Evolutionary conservation across 2,329 filamentous ascomycete genomes (phyloP), one percentile per base, ranked within the genome.

Genomic region (Neodidymelliopsis sp.): DNA sequence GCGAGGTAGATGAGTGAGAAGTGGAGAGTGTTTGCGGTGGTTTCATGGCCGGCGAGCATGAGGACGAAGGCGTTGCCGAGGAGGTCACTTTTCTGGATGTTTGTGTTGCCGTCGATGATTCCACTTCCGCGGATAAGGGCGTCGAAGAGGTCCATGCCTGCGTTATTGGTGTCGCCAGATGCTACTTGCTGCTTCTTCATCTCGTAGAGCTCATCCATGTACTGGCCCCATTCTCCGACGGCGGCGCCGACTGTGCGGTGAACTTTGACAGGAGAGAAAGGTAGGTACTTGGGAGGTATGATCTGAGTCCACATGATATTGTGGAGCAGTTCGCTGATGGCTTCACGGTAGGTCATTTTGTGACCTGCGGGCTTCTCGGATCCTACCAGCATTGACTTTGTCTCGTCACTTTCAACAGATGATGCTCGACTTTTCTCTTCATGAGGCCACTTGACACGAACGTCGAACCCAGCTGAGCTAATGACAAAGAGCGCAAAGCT

Each of bases 21-120:
- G 72, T 92, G 87, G 28, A 91, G 77, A 4, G 83, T 81, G 69
- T 89, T 90, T 36, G 89, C 89, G 2, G 88, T 88, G 1, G 89
- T 92, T 71, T 94, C 90, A 71, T 94, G 89, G 10, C 90, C 90
- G 0, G 90, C 89, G 1, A 92, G 77, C 52, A 82, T 80, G 52
- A 84, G 74, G 37, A 81, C 77, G 50, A 82, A 82, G 16, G 87
- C 84, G 64, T 91, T 91, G 39, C 88, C 87, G 20, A 89, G 74
- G 49, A 92, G 86, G 45, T 91, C 87, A 52, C 62, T 69, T 36
- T 69, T 70, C 11, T 63, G 49, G 11, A 70, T 20, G 2, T 56
- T 53, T 71, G 74, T 54, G 68, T 60, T 63, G 18, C 61, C 56
- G n/a, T 65, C 60, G 15, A 66, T 58, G 41, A 73, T 70, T 2